These are phyloP conservation scores for Fusarium liriodendri DNA, from an alignment of 2,329 filamentous ascomycete genomes.

Conservation along the genomic window DNA sequence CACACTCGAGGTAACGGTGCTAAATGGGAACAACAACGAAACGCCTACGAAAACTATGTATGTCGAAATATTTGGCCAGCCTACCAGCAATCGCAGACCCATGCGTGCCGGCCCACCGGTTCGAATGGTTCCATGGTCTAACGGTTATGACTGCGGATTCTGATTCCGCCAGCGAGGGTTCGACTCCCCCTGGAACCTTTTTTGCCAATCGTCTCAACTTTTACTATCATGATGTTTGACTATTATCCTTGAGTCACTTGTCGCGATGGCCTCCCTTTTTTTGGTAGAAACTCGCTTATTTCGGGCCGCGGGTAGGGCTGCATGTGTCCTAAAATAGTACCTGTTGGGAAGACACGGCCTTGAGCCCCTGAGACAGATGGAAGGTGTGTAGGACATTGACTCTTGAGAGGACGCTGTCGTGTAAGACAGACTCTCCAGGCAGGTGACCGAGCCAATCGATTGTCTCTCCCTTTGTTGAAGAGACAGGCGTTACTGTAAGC, in stretches of 20 bases:
- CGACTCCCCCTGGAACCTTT: conserved; percentile 41
- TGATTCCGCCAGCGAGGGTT: conserved; percentile 45
- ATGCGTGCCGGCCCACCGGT: background rate
- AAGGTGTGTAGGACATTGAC: background rate
- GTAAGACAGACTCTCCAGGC: background rate
- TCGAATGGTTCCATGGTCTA: conserved; percentile 32
- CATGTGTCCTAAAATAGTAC: background rate
- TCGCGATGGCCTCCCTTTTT: background rate
- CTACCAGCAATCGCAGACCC: background rate
- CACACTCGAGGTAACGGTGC: background rate
- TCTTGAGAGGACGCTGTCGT: background rate
- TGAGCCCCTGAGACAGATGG: background rate
- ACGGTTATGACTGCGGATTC: conserved; percentile 45
- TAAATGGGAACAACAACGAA: too few species aligned
- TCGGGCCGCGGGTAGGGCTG: conserved; percentile 3
- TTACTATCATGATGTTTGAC: background rate
- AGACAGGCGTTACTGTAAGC: background rate
- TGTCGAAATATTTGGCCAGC: background rate
- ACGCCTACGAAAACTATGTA: fast-evolving
- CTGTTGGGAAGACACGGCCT: background rate
- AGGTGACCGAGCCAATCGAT: background rate
- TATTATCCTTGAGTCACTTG: too few species aligned
- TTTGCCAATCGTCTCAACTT: background rate
- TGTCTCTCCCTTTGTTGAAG: background rate
- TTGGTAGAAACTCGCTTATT: background rate